A percentile compares a stretch with the other conserved stretches of the same genome.
phyloP scores from a whole-genome alignment of 106 monocot species.

The Vanilla planifolia region DNA sequence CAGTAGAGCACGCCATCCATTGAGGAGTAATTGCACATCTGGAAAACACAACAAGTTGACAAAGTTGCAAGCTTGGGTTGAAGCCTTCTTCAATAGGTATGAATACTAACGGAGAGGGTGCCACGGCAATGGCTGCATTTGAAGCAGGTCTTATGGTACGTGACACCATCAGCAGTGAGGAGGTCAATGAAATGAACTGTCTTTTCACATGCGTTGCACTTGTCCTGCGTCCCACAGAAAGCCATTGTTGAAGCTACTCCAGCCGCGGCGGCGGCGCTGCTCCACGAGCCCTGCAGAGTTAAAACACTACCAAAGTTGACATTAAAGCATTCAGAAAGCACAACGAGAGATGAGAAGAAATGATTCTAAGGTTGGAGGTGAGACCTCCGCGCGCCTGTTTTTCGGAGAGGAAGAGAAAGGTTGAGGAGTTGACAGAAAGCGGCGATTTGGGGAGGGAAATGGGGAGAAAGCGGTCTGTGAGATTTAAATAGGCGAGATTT shows the following conservation, averaged over 20 bases:
- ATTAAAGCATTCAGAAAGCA: too few species aligned
- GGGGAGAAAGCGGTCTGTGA: neutral
- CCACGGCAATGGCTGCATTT: slow-evolving; percentile 38
- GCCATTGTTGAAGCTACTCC: slow-evolving; percentile 18
- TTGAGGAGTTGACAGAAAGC: too few species aligned
- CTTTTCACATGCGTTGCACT: slow-evolving; percentile 43
- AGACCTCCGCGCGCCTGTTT: neutral
- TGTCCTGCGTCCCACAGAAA: slow-evolving; percentile 41
- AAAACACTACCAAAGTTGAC: too few species aligned
- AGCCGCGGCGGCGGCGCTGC: neutral
- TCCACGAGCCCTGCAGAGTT: neutral
- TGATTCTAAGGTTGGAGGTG: neutral
- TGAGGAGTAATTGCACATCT: slow-evolving; percentile 72
- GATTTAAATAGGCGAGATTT: slow-evolving; percentile 3
- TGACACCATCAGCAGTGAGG: slow-evolving; percentile 24
- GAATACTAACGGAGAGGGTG: slow-evolving; percentile 18
- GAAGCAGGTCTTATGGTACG: slow-evolving; percentile 44
- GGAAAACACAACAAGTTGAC: neutral
- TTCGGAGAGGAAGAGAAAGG: too few species aligned
- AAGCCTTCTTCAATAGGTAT: too few species aligned
- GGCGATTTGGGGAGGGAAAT: neutral
- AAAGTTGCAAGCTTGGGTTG: neutral
- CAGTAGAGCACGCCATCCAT: slow-evolving; percentile 82
- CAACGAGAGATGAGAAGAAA: neutral
- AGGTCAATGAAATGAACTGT: slow-evolving; percentile 34